Conservation (phyloP, 495 filamentous ascomycete genomes). For the Terfezia claveryi region DNA sequence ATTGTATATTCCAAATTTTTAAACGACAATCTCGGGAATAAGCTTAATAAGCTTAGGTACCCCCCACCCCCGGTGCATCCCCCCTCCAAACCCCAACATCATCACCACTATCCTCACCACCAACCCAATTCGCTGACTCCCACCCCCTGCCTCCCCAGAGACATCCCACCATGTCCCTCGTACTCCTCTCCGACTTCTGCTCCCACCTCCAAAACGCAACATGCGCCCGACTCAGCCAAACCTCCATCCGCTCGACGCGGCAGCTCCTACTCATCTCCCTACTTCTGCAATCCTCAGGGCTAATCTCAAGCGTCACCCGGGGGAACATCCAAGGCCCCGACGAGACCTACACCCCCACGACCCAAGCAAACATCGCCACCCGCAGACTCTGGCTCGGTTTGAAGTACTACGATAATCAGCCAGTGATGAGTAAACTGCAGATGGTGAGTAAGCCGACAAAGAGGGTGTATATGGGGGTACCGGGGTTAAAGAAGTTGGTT, state of each 20-base stretch:
- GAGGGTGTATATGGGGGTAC: conserved; percentile 39
- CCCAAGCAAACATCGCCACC: conserved; percentile 52
- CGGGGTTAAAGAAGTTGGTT: conserved; percentile 37
- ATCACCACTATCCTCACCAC: not conserved
- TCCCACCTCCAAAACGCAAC: conserved; percentile 89
- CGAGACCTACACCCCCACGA: conserved; percentile 34
- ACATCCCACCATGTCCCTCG: conserved; percentile 53
- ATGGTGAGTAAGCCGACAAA: conserved; percentile 60
- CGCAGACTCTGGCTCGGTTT: conserved; percentile 75
- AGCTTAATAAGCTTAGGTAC: no score
- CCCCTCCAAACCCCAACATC: not conserved
- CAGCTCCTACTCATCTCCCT: conserved; percentile 56
- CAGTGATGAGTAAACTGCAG: conserved; percentile 49
- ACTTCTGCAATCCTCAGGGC: conserved; percentile 60
- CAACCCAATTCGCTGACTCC: not conserved
- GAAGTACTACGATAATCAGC: conserved; percentile 79
- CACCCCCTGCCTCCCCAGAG: not conserved
- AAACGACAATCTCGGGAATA: no score
- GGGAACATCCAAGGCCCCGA: conserved; percentile 32
- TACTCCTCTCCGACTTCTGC: conserved; percentile 56
- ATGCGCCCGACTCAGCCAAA: conserved; percentile 63
- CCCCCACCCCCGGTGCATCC: not conserved
- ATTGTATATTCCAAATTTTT: no score
- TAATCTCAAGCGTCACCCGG: conserved; percentile 61
- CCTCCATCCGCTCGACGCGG: conserved; percentile 62